phyloP scores from a whole-genome alignment of 108 stramenopile genomes.

The Cyclotella atomus region DNA sequence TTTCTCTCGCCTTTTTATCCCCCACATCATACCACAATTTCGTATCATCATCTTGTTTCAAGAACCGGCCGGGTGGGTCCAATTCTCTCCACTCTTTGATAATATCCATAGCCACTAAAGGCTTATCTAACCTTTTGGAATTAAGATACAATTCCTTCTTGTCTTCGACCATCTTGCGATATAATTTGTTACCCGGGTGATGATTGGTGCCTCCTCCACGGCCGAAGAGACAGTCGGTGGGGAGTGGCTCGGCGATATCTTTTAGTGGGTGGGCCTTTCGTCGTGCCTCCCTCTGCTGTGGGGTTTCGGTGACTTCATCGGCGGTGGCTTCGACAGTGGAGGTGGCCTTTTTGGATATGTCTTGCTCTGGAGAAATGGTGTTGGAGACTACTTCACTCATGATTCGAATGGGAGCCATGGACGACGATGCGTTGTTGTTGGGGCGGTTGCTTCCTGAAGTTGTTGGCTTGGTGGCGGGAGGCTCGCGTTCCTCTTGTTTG shows the following conservation, averaged over 20 bases:
- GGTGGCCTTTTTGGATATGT: background rate
- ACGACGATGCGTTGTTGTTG: background rate
- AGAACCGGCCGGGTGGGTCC: slow-evolving; percentile 83
- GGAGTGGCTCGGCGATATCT: slow-evolving; percentile 71
- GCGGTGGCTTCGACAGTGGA: slow-evolving; percentile 2
- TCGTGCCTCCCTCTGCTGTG: slow-evolving; percentile 6
- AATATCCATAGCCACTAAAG: slow-evolving; percentile 82
- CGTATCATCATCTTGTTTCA: slow-evolving; percentile 79
- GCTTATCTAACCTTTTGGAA: slow-evolving; percentile 85
- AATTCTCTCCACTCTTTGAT: slow-evolving; percentile 74
- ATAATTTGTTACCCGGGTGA: slow-evolving; percentile 83
- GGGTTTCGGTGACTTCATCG: background rate
- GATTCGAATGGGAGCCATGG: slow-evolving; percentile 9
- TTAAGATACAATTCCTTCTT: slow-evolving; percentile 75
- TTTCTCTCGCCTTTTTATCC: slow-evolving; percentile 87
- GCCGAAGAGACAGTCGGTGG: slow-evolving; percentile 85
- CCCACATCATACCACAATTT: slow-evolving; percentile 86
- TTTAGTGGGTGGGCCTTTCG: slow-evolving; percentile 62
- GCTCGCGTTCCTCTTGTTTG: background rate
- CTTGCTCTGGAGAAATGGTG: background rate
- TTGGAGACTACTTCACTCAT: background rate
- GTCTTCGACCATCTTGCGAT: slow-evolving; percentile 85
- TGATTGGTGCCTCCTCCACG: slow-evolving; percentile 89
- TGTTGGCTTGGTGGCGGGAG: background rate
- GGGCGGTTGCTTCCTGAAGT: background rate